Conservation (phyloP, 257 asterid genomes). For the Anisodus acutangulus region DNA sequence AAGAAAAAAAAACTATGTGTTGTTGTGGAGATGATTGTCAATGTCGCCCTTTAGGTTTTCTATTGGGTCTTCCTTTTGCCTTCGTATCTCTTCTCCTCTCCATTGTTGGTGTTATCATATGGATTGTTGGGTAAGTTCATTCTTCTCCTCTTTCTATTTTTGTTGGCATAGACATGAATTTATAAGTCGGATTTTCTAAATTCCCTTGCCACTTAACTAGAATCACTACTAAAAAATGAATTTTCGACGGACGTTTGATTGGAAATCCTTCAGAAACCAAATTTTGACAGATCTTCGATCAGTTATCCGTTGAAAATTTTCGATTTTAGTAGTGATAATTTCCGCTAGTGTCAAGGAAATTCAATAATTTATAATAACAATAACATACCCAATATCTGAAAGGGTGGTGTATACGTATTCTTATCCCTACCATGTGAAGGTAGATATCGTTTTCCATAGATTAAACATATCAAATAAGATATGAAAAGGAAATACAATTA, state of each 20-base stretch:
- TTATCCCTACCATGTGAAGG: too few relatives aligned
- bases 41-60: constrained; percentile 41
- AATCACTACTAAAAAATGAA: too few relatives aligned
- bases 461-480: too few relatives aligned
- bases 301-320: not conserved
- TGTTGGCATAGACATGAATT: too few relatives aligned
- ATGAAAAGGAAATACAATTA: too few relatives aligned
- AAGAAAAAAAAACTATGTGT: constrained; percentile 34
- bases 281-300: not conserved
- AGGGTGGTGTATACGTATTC: too few relatives aligned
- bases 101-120: constrained; percentile 37
- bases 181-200: too few relatives aligned
- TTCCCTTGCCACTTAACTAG: too few relatives aligned
- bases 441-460: too few relatives aligned
- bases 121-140: constrained; percentile 42
- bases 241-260: too few relatives aligned
- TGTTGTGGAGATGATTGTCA: constrained; percentile 34
- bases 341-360: not conserved
- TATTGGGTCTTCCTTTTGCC: constrained; percentile 43
- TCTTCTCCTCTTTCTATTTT: constrained; percentile 17
- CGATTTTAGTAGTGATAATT: not conserved
- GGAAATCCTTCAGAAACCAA: not conserved
- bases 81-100: constrained; percentile 41
- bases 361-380: not conserved
- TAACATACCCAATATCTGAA: too few relatives aligned